These are phyloP conservation scores for Dryas integrifolia DNA, from an alignment of 331 rosid species.

Conservation along the genomic window DNA sequence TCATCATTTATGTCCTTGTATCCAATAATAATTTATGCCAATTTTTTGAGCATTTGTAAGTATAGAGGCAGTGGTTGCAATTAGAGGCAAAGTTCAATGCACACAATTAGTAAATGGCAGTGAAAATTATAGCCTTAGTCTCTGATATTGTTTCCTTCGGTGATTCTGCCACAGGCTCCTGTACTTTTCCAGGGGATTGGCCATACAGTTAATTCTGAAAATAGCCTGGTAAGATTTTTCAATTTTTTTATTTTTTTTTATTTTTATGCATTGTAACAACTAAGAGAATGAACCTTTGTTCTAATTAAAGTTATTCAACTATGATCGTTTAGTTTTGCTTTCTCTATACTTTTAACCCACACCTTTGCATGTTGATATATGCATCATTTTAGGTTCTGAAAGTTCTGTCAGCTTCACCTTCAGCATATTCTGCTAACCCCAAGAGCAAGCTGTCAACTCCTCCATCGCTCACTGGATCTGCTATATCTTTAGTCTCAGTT, in stretches of 20 bases:
- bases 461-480: conserved; percentile 83
- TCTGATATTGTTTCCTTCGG: conserved; percentile 27
- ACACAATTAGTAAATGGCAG: conserved; percentile 11
- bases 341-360: not conserved
- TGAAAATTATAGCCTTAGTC: conserved; percentile 9
- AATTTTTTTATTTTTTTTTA: conserved; percentile 5
- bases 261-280: conserved; percentile 3
- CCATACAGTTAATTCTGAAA: conserved; percentile 78
- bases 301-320: conserved; percentile 16
- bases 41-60: not conserved
- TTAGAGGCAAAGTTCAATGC: not conserved
- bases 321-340: conserved; percentile 19
- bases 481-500: conserved; percentile 80
- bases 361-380: not conserved
- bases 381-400: conserved; percentile 66
- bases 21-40: not conserved
- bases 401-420: conserved; percentile 85
- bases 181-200: conserved; percentile 93
- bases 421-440: conserved; percentile 87
- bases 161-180: conserved; percentile 72
- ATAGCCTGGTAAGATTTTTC: conserved; percentile 65
- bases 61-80: not conserved
- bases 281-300: not conserved
- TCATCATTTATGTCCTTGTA: not conserved
- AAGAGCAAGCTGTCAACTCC: conserved; percentile 77